phyloP scores from a whole-genome alignment of 805 yeast species.

The Candida oleophila region DNA sequence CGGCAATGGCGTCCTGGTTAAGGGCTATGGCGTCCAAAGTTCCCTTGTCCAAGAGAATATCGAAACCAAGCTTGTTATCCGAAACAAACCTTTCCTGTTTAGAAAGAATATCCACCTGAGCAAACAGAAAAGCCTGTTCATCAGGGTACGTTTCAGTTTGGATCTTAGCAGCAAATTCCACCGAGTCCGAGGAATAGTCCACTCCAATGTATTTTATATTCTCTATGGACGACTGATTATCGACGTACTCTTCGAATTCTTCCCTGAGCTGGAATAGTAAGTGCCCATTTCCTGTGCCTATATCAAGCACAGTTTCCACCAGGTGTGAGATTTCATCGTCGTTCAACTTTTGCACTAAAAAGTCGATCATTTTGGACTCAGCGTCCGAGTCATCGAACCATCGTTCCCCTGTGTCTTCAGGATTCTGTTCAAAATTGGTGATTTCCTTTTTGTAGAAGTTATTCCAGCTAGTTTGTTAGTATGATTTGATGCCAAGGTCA shows the following conservation, averaged over 20 bases:
- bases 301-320: conserved; percentile 41
- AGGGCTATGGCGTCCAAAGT: conserved; percentile 96
- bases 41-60: conserved; percentile 87
- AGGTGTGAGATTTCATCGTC: conserved; percentile 18
- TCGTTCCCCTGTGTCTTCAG: conserved; percentile 88
- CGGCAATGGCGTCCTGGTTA: conserved; percentile 50
- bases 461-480: conserved; percentile 65
- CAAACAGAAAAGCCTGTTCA: conserved; percentile 47
- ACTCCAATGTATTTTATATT: conserved; percentile 51
- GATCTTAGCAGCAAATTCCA: conserved; percentile 67
- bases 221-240: conserved; percentile 17
- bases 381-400: conserved; percentile 98
- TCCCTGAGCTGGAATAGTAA: conserved; percentile 66
- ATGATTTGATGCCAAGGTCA: background rate
- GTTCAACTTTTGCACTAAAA: conserved; percentile 53
- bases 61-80: conserved; percentile 40
- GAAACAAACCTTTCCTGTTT: conserved; percentile 35
- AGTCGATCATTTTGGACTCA: conserved; percentile 77
- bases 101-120: conserved; percentile 67
- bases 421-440: conserved; percentile 67
- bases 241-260: conserved; percentile 57
- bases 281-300: conserved; percentile 98
- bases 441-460: conserved; percentile 75
- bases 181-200: conserved; percentile 84
- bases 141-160: conserved; percentile 39